Percentiles rank a stretch among this genome's conserved stretches.
Evolutionary conservation across 345 rosid genomes (phyloP).

Genomic region (Stellera chamaejasme): DNA sequence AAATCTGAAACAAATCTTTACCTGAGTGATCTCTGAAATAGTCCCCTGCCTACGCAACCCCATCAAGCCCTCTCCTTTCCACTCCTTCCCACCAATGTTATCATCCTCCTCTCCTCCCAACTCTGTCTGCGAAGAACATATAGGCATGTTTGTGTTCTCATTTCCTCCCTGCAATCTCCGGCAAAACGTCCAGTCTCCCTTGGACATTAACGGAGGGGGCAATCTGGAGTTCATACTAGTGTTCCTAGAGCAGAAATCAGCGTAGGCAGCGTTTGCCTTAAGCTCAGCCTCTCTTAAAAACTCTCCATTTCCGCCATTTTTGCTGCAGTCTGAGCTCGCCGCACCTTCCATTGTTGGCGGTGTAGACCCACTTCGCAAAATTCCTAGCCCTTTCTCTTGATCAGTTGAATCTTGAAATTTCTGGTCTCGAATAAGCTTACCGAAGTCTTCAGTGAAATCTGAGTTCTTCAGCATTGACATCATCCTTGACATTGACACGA

Average conservation of each 20-base stretch:
- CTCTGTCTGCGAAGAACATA: constrained; percentile 69
- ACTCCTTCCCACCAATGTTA: constrained; percentile 43
- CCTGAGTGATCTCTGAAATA: constrained; percentile 89
- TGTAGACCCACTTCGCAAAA: constrained; percentile 86
- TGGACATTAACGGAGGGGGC: constrained; percentile 82
- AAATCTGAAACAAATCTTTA: constrained; percentile 14
- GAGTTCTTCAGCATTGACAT: constrained; percentile 41
- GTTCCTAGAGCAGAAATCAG: constrained; percentile 65
- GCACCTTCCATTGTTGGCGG: constrained; percentile 95
- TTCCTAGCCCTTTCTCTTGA: constrained; percentile 57
- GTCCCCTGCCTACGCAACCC: constrained; percentile 79
- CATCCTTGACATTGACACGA: constrained; percentile 27
- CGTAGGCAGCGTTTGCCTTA: constrained; percentile 77
- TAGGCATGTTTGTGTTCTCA: constrained; percentile 35
- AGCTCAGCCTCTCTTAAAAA: constrained; percentile 57
- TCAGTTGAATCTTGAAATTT: constrained; percentile 35
- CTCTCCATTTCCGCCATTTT: constrained; percentile 27
- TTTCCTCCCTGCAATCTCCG: constrained; percentile 50
- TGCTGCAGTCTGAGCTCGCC: constrained; percentile 45
- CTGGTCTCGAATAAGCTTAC: constrained; percentile 44
- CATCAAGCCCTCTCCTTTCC: constrained; percentile 89
- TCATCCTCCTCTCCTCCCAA: constrained; percentile 44
- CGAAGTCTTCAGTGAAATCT: constrained; percentile 33
- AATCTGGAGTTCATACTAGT: constrained; percentile 80
- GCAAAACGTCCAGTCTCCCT: constrained; percentile 73